Evolutionary conservation across 345 rosid genomes (phyloP).

Genomic region (Acer campestre): DNA sequence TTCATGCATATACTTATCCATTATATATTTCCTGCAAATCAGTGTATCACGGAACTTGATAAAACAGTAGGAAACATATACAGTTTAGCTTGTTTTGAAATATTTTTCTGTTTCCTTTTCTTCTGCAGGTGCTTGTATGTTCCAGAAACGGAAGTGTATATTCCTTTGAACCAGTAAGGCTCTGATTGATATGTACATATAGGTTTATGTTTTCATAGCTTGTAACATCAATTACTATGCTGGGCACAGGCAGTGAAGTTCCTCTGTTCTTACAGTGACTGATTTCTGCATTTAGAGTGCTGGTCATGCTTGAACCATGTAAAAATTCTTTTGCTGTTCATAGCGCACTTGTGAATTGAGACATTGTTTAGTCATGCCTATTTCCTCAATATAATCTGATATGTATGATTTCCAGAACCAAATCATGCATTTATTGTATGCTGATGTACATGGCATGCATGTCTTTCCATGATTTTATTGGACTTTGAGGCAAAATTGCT

Average conservation of each 20-base stretch:
- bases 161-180: conserved; percentile 66
- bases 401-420: background rate
- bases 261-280: background rate
- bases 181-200: background rate
- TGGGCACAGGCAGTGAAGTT: background rate
- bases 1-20: background rate
- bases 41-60: background rate
- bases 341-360: background rate
- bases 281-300: background rate
- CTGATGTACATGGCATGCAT: background rate
- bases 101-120: conserved; percentile 1
- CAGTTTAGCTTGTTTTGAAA: background rate
- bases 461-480: background rate
- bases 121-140: conserved; percentile 72
- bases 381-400: background rate
- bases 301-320: background rate
- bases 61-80: background rate
- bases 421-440: background rate
- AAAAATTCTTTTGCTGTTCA: background rate
- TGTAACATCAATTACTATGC: background rate
- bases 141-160: conserved; percentile 82
- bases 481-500: background rate
- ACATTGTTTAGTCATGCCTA: background rate
- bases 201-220: conserved; percentile 10
- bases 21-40: background rate